Evolutionary conservation across 2,329 filamentous ascomycete species (phyloP), one percentile per base, ranked within the genome.

Genomic region (Clonostachys byssicola): DNA sequence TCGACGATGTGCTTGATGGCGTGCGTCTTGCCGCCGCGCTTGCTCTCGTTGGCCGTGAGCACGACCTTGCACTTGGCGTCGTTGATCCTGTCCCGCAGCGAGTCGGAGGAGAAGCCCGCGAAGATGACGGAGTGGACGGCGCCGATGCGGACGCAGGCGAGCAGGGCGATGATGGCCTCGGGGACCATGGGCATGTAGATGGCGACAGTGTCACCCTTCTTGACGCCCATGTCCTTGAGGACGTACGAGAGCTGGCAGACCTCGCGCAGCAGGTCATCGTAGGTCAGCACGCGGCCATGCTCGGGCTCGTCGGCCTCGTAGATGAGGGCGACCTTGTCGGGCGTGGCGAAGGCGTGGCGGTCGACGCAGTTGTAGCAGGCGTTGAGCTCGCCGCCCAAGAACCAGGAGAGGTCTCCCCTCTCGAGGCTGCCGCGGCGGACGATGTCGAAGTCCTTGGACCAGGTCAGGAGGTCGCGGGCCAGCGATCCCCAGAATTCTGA

Each of bases 131-230:
- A 97, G 80, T 99, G 94, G 18, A 99, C 81, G 39, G 94, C 94
- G 52, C 94, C 94, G 58, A 99, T 95, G 63, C 94, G 89, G 35
- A 85, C 75, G 68, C 92, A 95, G 51, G 94, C 94, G 48, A 99
- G 78, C 68, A 99, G 88, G 46, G 94, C 87, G 60, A 99, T 78
- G 49, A 99, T 61, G 6, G 94, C 94, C 71, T 99, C 92, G 47
- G 94, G 94, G 68, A 99, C 96, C 94, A 99, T 99, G 66, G 94
- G 94, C 54, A 99, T 74, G 75, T 99, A 99, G 56, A 99, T 88
- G 53, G 91, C 94, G 49, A 99, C 92, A 5, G 91, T 96, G 71
- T 99, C 94, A 47, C 94, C 94, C 78, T 96, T 97, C 75, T 87
- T 85, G 50, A 99, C 92, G 53, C 94, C 94, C 83, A 96, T 94